Conservation (phyloP, 1,139 yeast genomes). For the Suhomyces coccinellae region DNA sequence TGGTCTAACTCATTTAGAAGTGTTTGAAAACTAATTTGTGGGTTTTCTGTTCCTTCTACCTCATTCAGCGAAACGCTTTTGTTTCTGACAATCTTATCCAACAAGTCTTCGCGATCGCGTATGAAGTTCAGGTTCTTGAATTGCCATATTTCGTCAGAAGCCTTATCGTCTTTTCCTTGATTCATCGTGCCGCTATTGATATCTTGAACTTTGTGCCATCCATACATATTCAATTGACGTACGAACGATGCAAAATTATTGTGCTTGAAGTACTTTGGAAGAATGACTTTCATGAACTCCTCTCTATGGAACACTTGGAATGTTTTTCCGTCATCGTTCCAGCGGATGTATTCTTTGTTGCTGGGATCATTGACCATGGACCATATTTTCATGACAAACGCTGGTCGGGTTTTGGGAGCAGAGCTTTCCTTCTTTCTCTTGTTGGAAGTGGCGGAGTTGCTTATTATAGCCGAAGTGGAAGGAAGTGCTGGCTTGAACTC, state of each 20-base stretch:
- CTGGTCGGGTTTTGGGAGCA: conserved; percentile 59
- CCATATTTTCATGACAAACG: conserved; percentile 92
- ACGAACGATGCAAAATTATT: conserved; percentile 80
- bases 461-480: conserved; percentile 1
- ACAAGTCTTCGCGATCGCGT: conserved; percentile 66
- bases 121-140: conserved; percentile 81
- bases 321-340: conserved; percentile 85
- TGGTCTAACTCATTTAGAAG: conserved; percentile 72
- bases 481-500: conserved; percentile 8
- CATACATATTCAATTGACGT: conserved; percentile 93
- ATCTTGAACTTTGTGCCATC: conserved; percentile 95
- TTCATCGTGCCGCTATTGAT: conserved; percentile 65
- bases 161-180: conserved; percentile 52
- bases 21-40: conserved; percentile 49
- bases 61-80: conserved; percentile 28
- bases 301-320: conserved; percentile 86
- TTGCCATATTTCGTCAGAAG: conserved; percentile 60
- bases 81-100: conserved; percentile 64
- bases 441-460: conserved; percentile 16
- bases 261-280: conserved; percentile 91
- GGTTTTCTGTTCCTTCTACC: conserved; percentile 8
- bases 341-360: conserved; percentile 69
- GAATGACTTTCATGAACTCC: conserved; percentile 75
- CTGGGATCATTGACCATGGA: conserved; percentile 84
- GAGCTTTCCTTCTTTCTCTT: conserved; percentile 33